Percentiles rank a stretch among this genome's conserved stretches.
Evolutionary conservation across 2,329 filamentous ascomycete species (phyloP).

Genomic region (Alternaria alternata): DNA sequence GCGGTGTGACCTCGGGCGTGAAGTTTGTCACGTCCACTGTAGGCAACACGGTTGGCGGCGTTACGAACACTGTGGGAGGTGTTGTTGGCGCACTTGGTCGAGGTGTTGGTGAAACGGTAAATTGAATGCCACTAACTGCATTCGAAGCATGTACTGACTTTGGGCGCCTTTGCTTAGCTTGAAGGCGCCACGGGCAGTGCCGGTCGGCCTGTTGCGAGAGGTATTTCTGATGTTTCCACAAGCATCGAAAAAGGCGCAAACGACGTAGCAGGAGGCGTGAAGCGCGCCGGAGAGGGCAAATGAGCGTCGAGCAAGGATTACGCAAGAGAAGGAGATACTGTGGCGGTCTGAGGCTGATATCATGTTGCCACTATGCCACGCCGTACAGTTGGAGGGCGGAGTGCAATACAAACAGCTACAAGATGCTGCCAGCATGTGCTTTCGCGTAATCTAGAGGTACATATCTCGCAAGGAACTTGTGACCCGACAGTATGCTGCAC

Average conservation of each 20-base stretch:
- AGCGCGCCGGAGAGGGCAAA: slow-evolving; percentile 58
- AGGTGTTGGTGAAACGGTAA: slow-evolving; percentile 54
- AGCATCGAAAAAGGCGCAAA: slow-evolving; percentile 56
- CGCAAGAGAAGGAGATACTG: not conserved
- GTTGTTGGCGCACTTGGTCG: slow-evolving; percentile 59
- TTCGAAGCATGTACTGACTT: slow-evolving; percentile 6
- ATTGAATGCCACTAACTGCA: not conserved
- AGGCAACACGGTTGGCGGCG: slow-evolving; percentile 63
- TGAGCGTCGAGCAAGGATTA: slow-evolving; percentile 23
- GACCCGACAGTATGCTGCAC: not conserved
- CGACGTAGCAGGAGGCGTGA: slow-evolving; percentile 55
- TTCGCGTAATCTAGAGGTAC: slow-evolving; percentile 1
- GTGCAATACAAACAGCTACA: not conserved
- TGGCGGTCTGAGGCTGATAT: not conserved
- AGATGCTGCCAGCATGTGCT: not conserved
- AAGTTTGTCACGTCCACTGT: slow-evolving; percentile 65
- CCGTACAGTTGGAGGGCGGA: not conserved
- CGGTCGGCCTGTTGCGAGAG: slow-evolving; percentile 54
- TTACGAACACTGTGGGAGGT: slow-evolving; percentile 62
- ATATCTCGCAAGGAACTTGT: slow-evolving; percentile 2
- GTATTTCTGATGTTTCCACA: slow-evolving; percentile 52
- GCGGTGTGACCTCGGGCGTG: slow-evolving; percentile 60
- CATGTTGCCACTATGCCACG: not conserved
- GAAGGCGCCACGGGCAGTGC: slow-evolving; percentile 57
- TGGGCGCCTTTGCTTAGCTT: slow-evolving; percentile 23